These are phyloP conservation scores for Pneumocystis jirovecii DNA, from an alignment of 1,139 yeast species.

Conservation along the genomic window DNA sequence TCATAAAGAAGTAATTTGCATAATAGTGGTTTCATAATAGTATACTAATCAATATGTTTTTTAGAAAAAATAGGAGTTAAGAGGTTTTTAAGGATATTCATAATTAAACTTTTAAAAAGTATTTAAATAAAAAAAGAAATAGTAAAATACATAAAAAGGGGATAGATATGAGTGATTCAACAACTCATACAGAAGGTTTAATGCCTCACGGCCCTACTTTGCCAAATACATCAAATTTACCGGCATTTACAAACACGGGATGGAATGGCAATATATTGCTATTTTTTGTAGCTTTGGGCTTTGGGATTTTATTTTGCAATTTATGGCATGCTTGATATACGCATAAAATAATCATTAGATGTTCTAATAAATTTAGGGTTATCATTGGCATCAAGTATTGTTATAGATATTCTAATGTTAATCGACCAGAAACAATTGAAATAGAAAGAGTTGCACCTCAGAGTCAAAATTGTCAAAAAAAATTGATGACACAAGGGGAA, in stretches of 20 bases:
- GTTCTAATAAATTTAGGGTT: constrained; percentile 11
- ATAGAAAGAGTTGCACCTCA: neutral
- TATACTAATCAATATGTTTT: neutral
- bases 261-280: constrained; percentile 14
- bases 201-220: neutral
- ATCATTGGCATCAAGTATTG: constrained; percentile 26
- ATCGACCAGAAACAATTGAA: constrained; percentile 15
- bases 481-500: constrained; percentile 38
- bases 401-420: constrained; percentile 19
- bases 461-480: constrained; percentile 13
- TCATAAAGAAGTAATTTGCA: neutral
- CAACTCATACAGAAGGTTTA: neutral
- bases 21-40: neutral
- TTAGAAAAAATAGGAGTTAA: neutral
- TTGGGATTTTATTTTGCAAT: constrained; percentile 27
- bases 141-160: neutral
- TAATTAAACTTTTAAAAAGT: neutral
- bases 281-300: constrained; percentile 28
- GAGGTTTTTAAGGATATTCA: neutral
- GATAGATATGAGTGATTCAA: neutral
- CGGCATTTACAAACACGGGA: neutral
- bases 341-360: neutral
- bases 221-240: neutral
- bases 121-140: neutral
- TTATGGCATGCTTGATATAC: constrained; percentile 18